Base-by-base conservation (phyloP, 352 stramenopile species). In the Phytophthora syringae region DNA sequence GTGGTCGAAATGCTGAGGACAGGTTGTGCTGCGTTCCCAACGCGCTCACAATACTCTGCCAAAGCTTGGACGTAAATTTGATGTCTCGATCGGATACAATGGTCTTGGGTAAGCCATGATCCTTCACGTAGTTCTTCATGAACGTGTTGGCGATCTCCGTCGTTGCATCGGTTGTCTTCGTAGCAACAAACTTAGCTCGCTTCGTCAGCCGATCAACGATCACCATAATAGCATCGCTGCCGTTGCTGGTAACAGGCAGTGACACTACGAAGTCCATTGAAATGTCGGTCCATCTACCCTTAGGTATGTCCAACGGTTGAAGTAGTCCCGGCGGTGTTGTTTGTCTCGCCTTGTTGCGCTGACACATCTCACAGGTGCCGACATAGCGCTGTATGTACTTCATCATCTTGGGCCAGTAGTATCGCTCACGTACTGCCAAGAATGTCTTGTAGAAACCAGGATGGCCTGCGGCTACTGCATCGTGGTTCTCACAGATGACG, bases 321-420 rank as follows among this genome's bases (percentile, higher is more conserved):
- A 68, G 44, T 22, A 57, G 13, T 22, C 55, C n/a, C 2, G 56
- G 64, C 5, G 50, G 42, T 20, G 61, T 69, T 1, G 18, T 58
- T 55, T 72, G 64, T 24, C 52, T 37, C 27, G 57, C 34, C 52
- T 72, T 67, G 16, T 59, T 72, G 43, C 56, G 64, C 50, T 68
- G 57, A 48, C 64, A 72, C 21, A 63, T 40, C 18, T 68, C 18
- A 34, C 58, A 67, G 5, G 53, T 70, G 53, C 37, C 60, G 7
- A 58, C 53, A 65, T 70, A 65, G 27, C 53, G 61, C 54, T 68
- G 58, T 9, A 68, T 64, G 16, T 68, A 72, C 45, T 68, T 72
- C 18, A 21, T 30, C 49, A 60, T 57, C 11, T 18, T 39, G 0
- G 40, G 63, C 48, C 55, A 71, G 13, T 32, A n/a, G n/a, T n/a